Evolutionary conservation across 148 eudicot species (phyloP), one percentile per base, ranked within the genome.

Genomic region (Tetragonia tetragonoides): DNA sequence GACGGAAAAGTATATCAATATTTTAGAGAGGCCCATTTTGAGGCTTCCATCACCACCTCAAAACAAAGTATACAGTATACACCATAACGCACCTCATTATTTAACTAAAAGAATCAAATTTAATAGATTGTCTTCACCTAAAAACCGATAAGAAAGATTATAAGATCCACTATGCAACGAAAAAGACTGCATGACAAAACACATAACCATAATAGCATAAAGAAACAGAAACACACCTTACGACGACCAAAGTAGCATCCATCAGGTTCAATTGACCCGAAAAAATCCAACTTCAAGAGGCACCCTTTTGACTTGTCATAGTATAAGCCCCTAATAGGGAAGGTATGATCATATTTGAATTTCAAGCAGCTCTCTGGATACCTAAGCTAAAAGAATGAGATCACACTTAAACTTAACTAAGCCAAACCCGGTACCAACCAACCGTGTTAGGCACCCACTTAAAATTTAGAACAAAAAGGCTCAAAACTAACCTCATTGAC

Each of bases 231-330:
- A 47, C 63, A 63, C 84, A 96, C 99, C 97, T 90, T 91, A 61
- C 87, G 88, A 72, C 98, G 92, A 74, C 99, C 99, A 89, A 81
- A 95, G 86, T 86, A 95, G 88, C 99, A 95, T 62, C 98, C 97
- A 72, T 89, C 98, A 60, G 87, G 93, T 85, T 96, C 99, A 78
- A 96, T 96, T 64, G 99, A 90, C 61, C 99, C 99, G 75, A 96
- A 96, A 83, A 96, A 96, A 84, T 96, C 99, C 84, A 96, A 84
- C 89, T 96, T 96, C 88, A 96, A 72, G 47, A 95, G 93, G 75
- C 95, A 91, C 40, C 99, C 99, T 87, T 93, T 95, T 74, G 81
- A 86, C 84, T 89, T 95, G 88, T 95, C 99, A 77, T 95, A 95
- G 80, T 87, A 89, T 74, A 96, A 81, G 60, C 99, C 99, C 86